phyloP scores from a whole-genome alignment of 2,329 filamentous ascomycete genomes.

The Cryphonectria nitschkei region DNA sequence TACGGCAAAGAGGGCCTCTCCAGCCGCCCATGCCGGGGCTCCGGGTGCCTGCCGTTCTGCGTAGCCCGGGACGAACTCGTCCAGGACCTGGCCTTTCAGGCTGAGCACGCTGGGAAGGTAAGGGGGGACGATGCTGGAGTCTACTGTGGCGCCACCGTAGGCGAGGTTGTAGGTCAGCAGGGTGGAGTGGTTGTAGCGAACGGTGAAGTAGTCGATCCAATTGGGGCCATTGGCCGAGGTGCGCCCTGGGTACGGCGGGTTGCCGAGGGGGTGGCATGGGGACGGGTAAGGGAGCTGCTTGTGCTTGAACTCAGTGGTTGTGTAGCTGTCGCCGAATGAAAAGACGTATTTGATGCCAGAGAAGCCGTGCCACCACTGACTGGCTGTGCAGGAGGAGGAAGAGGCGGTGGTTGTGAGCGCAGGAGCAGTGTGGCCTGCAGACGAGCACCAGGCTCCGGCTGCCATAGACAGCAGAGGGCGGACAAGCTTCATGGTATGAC shows the following conservation, averaged over 20 bases:
- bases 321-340: slow-evolving; percentile 37
- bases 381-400: slow-evolving; percentile 32
- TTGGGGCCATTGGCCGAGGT: slow-evolving; percentile 55
- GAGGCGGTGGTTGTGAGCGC: slow-evolving; percentile 20
- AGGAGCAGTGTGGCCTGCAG: neutral
- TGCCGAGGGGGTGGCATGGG: slow-evolving; percentile 61
- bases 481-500: slow-evolving; percentile 16
- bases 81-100: slow-evolving; percentile 53
- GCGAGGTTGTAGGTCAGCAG: slow-evolving; percentile 58
- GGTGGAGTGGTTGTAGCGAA: slow-evolving; percentile 49
- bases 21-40: slow-evolving; percentile 39
- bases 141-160: slow-evolving; percentile 57
- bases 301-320: slow-evolving; percentile 53
- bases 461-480: slow-evolving; percentile 16
- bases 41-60: slow-evolving; percentile 42
- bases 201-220: slow-evolving; percentile 55
- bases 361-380: slow-evolving; percentile 42
- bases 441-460: slow-evolving; percentile 14
- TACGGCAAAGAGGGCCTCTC: slow-evolving; percentile 48
- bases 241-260: slow-evolving; percentile 58
- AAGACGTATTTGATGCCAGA: slow-evolving; percentile 45
- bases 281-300: slow-evolving; percentile 52
- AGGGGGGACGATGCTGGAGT: slow-evolving; percentile 54
- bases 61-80: slow-evolving; percentile 44
- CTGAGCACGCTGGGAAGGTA: slow-evolving; percentile 52